Evolutionary conservation across 2,329 filamentous ascomycete species (phyloP).

Genomic region (Didymella pinodella): DNA sequence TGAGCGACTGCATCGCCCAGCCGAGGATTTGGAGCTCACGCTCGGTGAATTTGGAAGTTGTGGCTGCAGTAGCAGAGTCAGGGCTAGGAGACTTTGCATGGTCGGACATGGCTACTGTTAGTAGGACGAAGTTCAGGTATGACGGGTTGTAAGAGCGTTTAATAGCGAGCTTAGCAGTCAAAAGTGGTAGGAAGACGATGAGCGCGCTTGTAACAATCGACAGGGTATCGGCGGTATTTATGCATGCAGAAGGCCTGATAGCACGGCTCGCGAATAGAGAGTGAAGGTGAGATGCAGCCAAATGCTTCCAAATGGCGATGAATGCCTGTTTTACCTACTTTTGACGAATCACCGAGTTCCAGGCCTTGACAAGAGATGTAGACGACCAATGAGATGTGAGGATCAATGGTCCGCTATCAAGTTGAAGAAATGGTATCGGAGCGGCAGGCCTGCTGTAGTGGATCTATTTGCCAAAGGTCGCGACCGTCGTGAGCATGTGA

Average conservation of each 20-base stretch:
- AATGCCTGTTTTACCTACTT: slow-evolving; percentile 19
- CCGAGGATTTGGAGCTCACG: slow-evolving; percentile 48
- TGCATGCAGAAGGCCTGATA: slow-evolving; percentile 4
- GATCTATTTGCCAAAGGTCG: not conserved
- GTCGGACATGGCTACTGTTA: slow-evolving; percentile 38
- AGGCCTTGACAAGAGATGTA: not conserved
- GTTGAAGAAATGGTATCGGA: slow-evolving; percentile 3
- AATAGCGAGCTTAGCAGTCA: slow-evolving; percentile 1
- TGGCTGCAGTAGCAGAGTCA: slow-evolving; percentile 1
- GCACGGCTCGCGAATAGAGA: slow-evolving; percentile 2
- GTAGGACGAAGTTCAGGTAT: not conserved
- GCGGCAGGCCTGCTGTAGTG: not conserved
- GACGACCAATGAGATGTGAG: not conserved
- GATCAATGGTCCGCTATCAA: not conserved
- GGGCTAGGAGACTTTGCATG: slow-evolving; percentile 21
- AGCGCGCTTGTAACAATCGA: not conserved
- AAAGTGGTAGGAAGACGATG: not conserved
- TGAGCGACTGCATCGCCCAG: slow-evolving; percentile 50
- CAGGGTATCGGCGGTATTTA: slow-evolving; percentile 14
- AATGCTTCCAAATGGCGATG: slow-evolving; percentile 12
- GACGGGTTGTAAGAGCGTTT: not conserved
- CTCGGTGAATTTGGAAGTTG: slow-evolving; percentile 40
- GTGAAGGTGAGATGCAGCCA: slow-evolving; percentile 25
- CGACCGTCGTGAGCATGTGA: not conserved
- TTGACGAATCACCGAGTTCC: not conserved